Percentiles rank a stretch among this genome's conserved stretches.
phyloP scores from a whole-genome alignment of 2,329 filamentous ascomycete genomes.

The Xylaria sp. region DNA sequence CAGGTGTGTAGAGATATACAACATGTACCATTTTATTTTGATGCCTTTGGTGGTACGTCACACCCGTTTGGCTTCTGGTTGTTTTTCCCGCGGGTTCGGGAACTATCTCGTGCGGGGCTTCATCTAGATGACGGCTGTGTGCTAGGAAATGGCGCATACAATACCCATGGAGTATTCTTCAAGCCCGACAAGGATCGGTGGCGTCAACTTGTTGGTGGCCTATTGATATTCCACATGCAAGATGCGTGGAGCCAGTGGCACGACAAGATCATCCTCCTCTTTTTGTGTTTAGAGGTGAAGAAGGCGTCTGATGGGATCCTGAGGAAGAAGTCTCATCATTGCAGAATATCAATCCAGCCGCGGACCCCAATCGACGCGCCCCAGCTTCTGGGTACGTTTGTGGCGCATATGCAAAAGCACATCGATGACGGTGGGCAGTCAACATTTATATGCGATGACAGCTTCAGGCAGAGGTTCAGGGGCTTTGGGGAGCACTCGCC shows the following conservation, averaged over 20 bases:
- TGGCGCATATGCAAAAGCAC: not conserved
- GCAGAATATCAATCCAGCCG: not conserved
- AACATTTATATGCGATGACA: conserved; percentile 1
- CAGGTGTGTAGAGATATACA: conserved; percentile 16
- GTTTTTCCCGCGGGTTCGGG: conserved; percentile 4
- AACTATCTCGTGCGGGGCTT: not conserved
- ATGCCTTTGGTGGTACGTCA: conserved; percentile 11
- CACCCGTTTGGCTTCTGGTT: conserved; percentile 18
- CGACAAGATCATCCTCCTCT: not conserved
- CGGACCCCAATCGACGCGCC: not conserved
- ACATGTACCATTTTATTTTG: conserved; percentile 10
- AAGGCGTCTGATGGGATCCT: not conserved
- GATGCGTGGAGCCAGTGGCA: not conserved
- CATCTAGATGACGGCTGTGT: conserved; percentile 12
- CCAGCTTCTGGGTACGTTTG: not conserved
- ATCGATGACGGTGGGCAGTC: not conserved
- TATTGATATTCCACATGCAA: not conserved
- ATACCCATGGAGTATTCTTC: conserved; percentile 6
- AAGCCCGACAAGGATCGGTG: not conserved
- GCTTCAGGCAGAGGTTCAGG: not conserved
- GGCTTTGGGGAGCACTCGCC: not conserved
- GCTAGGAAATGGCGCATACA: conserved; percentile 8
- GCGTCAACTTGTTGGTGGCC: conserved; percentile 2
- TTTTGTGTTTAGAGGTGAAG: not conserved
- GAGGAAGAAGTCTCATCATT: not conserved